These are phyloP conservation scores for Beauveria bassiana DNA, from an alignment of 2,329 filamentous ascomycete species.

Conservation along the genomic window DNA sequence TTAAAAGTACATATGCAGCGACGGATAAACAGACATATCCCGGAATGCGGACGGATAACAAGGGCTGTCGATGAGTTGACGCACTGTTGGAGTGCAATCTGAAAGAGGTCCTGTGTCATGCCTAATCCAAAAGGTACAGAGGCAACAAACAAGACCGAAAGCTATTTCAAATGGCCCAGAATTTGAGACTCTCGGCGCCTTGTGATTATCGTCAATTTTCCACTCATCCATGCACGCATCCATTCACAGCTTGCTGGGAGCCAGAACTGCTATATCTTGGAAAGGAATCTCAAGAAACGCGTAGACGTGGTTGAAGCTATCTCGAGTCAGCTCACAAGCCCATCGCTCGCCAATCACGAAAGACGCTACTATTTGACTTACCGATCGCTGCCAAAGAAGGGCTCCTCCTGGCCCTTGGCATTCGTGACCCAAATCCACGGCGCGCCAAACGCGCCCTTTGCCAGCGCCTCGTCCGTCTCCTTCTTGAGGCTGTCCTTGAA, in stretches of 20 bases:
- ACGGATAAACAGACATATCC: conserved; percentile 10
- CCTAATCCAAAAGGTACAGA: too few relatives aligned
- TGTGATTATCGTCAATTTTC: too few relatives aligned
- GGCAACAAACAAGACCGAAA: too few relatives aligned
- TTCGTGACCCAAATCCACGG: conserved; percentile 69
- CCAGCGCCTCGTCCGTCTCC: conserved; percentile 53
- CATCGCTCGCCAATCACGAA: neutral
- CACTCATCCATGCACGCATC: too few relatives aligned
- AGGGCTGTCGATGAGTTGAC: neutral
- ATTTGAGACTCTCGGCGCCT: too few relatives aligned
- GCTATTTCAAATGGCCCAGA: too few relatives aligned
- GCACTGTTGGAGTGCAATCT: too few relatives aligned
- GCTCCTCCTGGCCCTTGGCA: conserved; percentile 48
- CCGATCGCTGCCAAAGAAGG: conserved; percentile 73
- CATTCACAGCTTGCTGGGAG: conserved; percentile 14
- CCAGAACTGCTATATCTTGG: conserved; percentile 38
- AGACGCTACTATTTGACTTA: conserved; percentile 22
- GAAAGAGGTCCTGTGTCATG: too few relatives aligned
- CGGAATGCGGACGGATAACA: neutral
- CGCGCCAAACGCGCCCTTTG: conserved; percentile 64
- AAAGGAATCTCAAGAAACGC: conserved; percentile 55
- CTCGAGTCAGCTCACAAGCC: neutral
- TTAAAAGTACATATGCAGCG: conserved; percentile 9
- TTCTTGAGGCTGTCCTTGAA: conserved; percentile 39
- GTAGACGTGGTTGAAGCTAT: conserved; percentile 62